Conservation (phyloP, 2,329 filamentous ascomycete genomes). For the Blastomyces percursus region DNA sequence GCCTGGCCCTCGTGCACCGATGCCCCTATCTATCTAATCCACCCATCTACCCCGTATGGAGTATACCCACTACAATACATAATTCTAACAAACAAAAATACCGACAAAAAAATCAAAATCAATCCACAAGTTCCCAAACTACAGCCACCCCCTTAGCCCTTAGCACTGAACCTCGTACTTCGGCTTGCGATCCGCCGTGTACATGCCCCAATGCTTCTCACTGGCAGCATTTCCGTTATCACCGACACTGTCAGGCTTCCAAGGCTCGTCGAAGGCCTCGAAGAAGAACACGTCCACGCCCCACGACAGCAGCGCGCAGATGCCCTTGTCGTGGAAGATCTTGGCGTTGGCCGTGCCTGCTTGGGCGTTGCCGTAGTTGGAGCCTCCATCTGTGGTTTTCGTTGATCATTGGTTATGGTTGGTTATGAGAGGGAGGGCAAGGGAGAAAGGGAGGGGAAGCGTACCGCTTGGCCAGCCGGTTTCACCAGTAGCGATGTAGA, state of each 20-base stretch:
- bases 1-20: not conserved
- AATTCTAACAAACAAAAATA: not conserved
- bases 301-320: conserved; percentile 55
- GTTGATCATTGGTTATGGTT: not conserved
- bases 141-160: conserved; percentile 16
- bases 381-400: conserved; percentile 37
- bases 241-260: conserved; percentile 55
- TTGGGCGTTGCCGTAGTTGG: conserved; percentile 50
- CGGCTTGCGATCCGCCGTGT: conserved; percentile 46
- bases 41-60: not conserved
- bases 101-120: no score
- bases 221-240: conserved; percentile 51
- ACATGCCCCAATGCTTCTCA: conserved; percentile 61
- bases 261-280: conserved; percentile 62
- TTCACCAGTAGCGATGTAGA: conserved; percentile 60
- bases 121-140: not conserved
- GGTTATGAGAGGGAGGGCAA: not conserved
- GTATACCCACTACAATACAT: not conserved
- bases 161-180: conserved; percentile 47
- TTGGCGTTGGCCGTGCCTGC: conserved; percentile 50
- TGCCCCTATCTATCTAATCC: not conserved
- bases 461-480: conserved; percentile 53
- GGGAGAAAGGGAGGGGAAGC: not conserved
- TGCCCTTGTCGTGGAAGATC: conserved; percentile 49
- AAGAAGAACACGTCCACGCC: conserved; percentile 62